These are phyloP conservation scores for Chlorophyllum brunneum DNA, from an alignment of 768 basidiomycete genomes.

Conservation along the genomic window DNA sequence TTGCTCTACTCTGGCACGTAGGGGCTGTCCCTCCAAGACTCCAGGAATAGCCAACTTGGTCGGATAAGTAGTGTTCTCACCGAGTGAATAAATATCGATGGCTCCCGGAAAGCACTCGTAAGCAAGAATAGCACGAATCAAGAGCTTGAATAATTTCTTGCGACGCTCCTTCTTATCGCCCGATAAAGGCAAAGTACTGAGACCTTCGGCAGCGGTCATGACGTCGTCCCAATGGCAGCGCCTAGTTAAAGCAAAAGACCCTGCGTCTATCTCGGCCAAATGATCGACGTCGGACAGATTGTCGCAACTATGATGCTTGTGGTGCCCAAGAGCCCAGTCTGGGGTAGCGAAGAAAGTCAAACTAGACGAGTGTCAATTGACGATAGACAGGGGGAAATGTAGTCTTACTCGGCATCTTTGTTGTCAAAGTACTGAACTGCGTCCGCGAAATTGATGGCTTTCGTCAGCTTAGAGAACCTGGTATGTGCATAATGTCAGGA, in stretches of 20 bases:
- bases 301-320: constrained; percentile 17
- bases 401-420: constrained; percentile 8
- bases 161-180: constrained; percentile 44
- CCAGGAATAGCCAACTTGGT: constrained; percentile 40
- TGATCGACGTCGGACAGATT: constrained; percentile 4
- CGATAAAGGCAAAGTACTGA: constrained; percentile 18
- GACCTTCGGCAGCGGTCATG: constrained; percentile 2
- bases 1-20: constrained; percentile 39
- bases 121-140: constrained; percentile 49
- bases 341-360: constrained; percentile 53
- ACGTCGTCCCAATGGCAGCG: constrained; percentile 8
- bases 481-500: background rate
- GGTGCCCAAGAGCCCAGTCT: constrained; percentile 34
- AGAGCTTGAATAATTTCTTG: constrained; percentile 52
- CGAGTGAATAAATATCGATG: constrained; percentile 33
- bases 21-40: constrained; percentile 39
- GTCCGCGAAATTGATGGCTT: constrained; percentile 22
- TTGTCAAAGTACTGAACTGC: constrained; percentile 15
- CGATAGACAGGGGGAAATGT: background rate
- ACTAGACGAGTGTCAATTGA: constrained; percentile 21
- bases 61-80: constrained; percentile 51
- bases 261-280: background rate
- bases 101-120: constrained; percentile 53
- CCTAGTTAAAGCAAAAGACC: constrained; percentile 20
- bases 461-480: constrained; percentile 22